Evolutionary conservation across 768 basidiomycete genomes (phyloP).

Genomic region (Sarcodon sp.): DNA sequence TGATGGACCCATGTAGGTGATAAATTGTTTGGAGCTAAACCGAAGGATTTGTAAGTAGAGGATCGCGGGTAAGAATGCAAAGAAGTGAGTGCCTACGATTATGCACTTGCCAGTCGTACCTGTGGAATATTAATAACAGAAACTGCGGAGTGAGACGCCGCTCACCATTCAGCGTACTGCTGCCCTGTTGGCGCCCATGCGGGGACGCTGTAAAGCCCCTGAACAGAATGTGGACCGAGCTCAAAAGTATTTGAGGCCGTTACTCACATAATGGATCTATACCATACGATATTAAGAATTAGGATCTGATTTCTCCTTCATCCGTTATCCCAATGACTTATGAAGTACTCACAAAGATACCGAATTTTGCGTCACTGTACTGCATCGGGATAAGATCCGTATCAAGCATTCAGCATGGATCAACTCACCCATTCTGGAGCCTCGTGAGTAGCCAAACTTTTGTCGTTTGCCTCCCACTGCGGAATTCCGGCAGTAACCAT

Average conservation of each 20-base stretch:
- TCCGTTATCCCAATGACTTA: too few relatives aligned
- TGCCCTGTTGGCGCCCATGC: constrained; percentile 20
- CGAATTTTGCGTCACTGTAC: constrained; percentile 42
- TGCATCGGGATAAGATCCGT: constrained; percentile 8
- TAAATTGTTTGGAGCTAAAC: constrained; percentile 18
- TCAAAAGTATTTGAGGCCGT: constrained; percentile 20
- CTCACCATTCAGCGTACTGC: constrained; percentile 40
- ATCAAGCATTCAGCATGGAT: not conserved
- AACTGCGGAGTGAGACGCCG: constrained; percentile 24
- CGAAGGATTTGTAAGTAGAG: too few relatives aligned
- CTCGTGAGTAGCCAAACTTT: constrained; percentile 29
- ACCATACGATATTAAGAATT: not conserved
- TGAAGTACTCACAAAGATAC: constrained; percentile 32
- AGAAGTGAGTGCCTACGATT: not conserved
- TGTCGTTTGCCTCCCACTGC: constrained; percentile 24
- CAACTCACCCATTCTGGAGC: constrained; percentile 38
- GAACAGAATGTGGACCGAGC: constrained; percentile 19
- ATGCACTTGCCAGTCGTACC: constrained; percentile 3
- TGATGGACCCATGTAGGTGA: constrained; percentile 37
- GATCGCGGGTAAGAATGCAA: too few relatives aligned
- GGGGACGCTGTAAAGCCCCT: constrained; percentile 30
- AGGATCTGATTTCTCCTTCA: too few relatives aligned
- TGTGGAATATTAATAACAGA: not conserved
- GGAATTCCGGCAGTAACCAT: constrained; percentile 22
- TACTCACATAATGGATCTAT: constrained; percentile 3